Percentiles rank a stretch among this genome's conserved stretches.
Conservation (phyloP, 176 grass and related monocot genomes). For the Triticum turgidum region DNA sequence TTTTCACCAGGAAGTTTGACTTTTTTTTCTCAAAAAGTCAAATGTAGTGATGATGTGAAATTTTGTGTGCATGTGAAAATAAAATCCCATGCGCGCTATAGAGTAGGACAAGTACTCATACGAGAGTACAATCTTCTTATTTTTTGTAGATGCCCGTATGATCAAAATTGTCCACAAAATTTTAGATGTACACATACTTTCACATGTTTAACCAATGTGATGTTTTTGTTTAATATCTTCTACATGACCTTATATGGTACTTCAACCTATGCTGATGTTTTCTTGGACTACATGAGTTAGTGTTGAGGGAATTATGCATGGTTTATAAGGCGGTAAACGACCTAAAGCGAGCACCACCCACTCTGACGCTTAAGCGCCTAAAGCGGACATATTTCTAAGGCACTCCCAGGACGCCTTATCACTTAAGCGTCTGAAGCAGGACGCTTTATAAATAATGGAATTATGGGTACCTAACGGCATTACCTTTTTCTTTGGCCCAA, state of each 20-base stretch:
- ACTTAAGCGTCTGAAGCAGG: no score
- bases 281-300: background rate
- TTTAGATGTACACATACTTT: background rate
- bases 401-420: no score
- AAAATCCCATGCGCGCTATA: background rate
- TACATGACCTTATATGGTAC: background rate
- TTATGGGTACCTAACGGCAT: slow-evolving; percentile 23
- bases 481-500: slow-evolving; percentile 44
- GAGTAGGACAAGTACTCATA: background rate
- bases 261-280: background rate
- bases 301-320: background rate
- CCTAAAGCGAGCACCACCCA: no score
- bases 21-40: background rate
- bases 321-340: no score
- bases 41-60: background rate
- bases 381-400: no score
- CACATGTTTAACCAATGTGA: background rate
- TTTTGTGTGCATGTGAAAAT: background rate
- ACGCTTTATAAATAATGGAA: background rate
- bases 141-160: background rate
- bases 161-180: background rate
- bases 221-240: background rate
- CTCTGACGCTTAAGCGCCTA: no score
- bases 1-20: background rate
- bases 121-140: background rate